Conservation (phyloP, 345 rosid species). For the Heritiera littoralis region DNA sequence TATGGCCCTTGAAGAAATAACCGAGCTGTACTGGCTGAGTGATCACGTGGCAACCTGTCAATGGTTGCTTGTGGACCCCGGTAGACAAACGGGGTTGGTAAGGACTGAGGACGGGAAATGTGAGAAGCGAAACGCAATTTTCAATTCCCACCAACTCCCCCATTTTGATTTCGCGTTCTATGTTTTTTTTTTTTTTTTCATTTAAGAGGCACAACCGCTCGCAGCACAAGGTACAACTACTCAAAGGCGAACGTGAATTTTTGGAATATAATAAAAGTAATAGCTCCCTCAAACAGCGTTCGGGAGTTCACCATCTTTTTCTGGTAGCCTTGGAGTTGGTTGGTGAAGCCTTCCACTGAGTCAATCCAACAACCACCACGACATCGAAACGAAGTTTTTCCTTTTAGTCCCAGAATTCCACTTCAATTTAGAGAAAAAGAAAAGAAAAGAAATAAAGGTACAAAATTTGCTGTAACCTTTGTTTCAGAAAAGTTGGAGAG, state of each 20-base stretch:
- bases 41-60: background rate
- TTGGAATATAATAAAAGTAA: background rate
- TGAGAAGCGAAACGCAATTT: background rate
- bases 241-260: background rate
- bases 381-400: too few species aligned
- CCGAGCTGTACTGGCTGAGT: too few species aligned
- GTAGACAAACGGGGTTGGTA: too few species aligned
- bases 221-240: background rate
- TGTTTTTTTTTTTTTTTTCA: background rate
- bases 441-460: background rate
- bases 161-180: background rate
- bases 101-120: background rate
- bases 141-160: background rate
- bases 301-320: background rate
- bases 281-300: background rate
- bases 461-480: background rate
- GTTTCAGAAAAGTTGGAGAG: background rate
- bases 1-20: background rate
- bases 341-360: conserved; percentile 20
- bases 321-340: conserved; percentile 25
- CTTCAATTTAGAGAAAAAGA: background rate
- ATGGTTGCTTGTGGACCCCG: background rate
- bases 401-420: background rate
- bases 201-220: background rate
- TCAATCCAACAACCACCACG: conserved; percentile 25